A percentile compares a stretch with the other conserved stretches of the same genome.
Conservation (phyloP, 2,329 filamentous ascomycete genomes). For the Hypoxylon sp. region DNA sequence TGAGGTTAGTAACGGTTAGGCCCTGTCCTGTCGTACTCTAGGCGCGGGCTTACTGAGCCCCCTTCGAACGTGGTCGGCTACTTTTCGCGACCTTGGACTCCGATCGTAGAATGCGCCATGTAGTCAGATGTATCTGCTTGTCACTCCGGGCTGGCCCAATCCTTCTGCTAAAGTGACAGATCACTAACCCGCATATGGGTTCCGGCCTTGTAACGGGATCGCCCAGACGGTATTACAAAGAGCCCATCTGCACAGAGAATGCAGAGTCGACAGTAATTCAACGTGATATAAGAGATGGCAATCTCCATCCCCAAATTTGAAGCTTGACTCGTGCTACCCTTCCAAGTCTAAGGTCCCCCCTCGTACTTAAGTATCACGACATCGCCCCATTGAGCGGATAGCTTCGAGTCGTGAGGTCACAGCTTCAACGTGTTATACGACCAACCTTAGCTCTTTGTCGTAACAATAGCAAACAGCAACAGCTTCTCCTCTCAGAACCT, state of each 20-base stretch:
- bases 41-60: conserved; percentile 45
- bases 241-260: not conserved
- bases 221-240: conserved; percentile 31
- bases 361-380: conserved; percentile 10
- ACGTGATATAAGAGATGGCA: conserved; percentile 28
- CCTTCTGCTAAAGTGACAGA: conserved; percentile 27
- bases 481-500: not conserved
- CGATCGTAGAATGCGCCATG: conserved; percentile 35
- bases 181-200: conserved; percentile 8
- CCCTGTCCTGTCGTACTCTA: conserved; percentile 35
- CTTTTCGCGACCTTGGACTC: conserved; percentile 41
- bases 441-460: conserved; percentile 13
- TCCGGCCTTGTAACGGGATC: conserved; percentile 19
- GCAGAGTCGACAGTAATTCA: conserved; percentile 1
- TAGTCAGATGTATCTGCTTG: conserved; percentile 41
- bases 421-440: conserved; percentile 12
- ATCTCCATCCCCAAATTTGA: conserved; percentile 7
- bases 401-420: conserved; percentile 28
- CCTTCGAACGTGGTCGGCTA: conserved; percentile 30
- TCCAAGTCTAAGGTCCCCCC: not conserved
- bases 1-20: conserved; percentile 36
- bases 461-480: conserved; percentile 15
- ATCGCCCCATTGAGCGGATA: conserved; percentile 16
- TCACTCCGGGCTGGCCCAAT: conserved; percentile 34
- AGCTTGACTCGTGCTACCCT: conserved; percentile 29